Conservation (phyloP, 73 alveolate species). For the Tetrahymena borealis region DNA sequence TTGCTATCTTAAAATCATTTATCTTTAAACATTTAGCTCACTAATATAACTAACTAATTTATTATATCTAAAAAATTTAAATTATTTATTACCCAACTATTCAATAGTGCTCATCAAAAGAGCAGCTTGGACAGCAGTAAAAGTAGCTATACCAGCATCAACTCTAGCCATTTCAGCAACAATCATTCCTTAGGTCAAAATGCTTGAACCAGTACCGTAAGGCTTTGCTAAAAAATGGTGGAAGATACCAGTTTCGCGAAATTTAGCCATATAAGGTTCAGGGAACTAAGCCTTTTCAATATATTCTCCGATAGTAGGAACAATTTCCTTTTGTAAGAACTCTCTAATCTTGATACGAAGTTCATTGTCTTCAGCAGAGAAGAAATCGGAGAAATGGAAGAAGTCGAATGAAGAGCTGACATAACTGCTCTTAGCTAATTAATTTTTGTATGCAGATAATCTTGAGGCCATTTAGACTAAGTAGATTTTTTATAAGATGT, state of each 20-base stretch:
- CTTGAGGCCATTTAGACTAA: no score
- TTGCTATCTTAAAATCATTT: no score
- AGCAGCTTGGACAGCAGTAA: not conserved
- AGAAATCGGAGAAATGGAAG: no score
- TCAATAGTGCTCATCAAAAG: not conserved
- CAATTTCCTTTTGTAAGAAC: slow-evolving; percentile 1
- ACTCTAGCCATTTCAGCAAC: not conserved
- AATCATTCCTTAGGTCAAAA: not conserved
- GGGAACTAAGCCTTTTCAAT: slow-evolving; percentile 37
- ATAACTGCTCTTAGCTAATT: no score
- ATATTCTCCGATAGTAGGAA: slow-evolving; percentile 9
- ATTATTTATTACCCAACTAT: not conserved
- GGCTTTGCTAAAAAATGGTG: not conserved
- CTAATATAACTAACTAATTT: no score
- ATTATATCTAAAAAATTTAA: no score
- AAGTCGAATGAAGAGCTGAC: no score
- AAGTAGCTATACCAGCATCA: not conserved
- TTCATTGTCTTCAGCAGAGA: not conserved
- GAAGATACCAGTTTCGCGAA: not conserved
- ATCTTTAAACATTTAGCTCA: no score
- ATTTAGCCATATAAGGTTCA: not conserved
- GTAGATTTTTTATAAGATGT: no score
- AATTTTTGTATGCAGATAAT: no score
- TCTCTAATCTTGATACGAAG: not conserved
- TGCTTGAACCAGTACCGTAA: not conserved